These are phyloP conservation scores for Wickerhamomyces sp. DNA, from an alignment of 1,139 yeast species.

Conservation along the genomic window DNA sequence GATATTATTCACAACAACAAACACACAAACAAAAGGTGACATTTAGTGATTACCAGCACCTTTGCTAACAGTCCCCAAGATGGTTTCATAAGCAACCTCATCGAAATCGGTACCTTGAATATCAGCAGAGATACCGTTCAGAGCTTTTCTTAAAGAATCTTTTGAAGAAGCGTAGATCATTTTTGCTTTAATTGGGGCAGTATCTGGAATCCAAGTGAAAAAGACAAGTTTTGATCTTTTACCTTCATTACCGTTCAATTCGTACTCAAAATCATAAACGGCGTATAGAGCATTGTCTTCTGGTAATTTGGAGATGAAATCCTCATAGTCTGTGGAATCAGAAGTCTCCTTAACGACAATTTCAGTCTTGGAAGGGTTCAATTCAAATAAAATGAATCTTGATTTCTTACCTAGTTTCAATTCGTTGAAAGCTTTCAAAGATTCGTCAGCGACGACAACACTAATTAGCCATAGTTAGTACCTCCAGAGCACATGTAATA, in stretches of 20 bases:
- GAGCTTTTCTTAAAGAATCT: conserved; percentile 95
- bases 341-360: conserved; percentile 88
- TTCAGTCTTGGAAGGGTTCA: conserved; percentile 83
- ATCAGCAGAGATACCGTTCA: conserved; percentile 91
- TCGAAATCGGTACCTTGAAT: conserved; percentile 97
- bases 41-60: conserved; percentile 62
- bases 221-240: conserved; percentile 92
- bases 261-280: conserved; percentile 93
- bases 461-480: conserved; percentile 29
- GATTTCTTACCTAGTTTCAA: conserved; percentile 89
- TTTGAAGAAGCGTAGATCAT: conserved; percentile 98
- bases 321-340: conserved; percentile 67
- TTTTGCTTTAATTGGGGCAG: conserved; percentile 89
- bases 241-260: conserved; percentile 85
- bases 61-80: conserved; percentile 83
- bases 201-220: conserved; percentile 97
- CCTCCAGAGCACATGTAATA: too few species aligned
- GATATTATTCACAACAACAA: too few species aligned
- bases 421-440: conserved; percentile 89
- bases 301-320: conserved; percentile 80
- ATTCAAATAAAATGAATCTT: conserved; percentile 75
- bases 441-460: conserved; percentile 94
- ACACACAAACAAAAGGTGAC: too few species aligned
- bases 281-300: conserved; percentile 97
- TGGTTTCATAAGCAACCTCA: conserved; percentile 92